These are phyloP conservation scores for Brassica nigra DNA, from an alignment of 345 rosid genomes.

Conservation along the genomic window DNA sequence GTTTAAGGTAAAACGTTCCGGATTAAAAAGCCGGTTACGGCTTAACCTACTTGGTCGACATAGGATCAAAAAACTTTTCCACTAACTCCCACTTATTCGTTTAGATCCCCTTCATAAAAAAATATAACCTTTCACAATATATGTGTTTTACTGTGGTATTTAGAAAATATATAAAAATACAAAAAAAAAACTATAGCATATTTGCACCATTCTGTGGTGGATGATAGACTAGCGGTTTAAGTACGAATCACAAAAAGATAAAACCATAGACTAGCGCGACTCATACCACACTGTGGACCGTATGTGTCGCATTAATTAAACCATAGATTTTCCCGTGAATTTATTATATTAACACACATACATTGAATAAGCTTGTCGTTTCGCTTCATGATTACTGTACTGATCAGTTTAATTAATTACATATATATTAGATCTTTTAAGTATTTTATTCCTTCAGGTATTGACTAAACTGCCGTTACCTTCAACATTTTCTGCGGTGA, in stretches of 20 bases:
- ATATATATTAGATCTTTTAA: not conserved
- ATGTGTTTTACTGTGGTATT: too few species aligned
- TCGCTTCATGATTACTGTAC: not conserved
- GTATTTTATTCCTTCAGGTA: conserved; percentile 29
- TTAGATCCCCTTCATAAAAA: too few species aligned
- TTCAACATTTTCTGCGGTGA: conserved; percentile 12
- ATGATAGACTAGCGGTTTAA: not conserved
- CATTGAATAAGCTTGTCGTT: conserved; percentile 24
- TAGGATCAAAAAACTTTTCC: not conserved
- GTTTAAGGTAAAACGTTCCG: not conserved
- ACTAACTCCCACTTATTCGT: too few species aligned
- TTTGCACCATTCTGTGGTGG: not conserved
- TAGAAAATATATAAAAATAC: not conserved
- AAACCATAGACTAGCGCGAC: too few species aligned
- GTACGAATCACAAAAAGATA: not conserved
- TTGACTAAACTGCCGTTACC: conserved; percentile 27
- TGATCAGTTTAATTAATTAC: not conserved
- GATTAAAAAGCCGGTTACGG: not conserved
- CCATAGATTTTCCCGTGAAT: not conserved
- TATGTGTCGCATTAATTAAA: not conserved
- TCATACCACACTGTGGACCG: not conserved
- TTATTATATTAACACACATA: not conserved
- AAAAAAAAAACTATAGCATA: not conserved
- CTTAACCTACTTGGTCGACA: not conserved
- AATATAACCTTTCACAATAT: too few species aligned